Evolutionary conservation across 495 filamentous ascomycete species (phyloP), one percentile per base, ranked within the genome.

Genomic region (Haplographium delicatum): DNA sequence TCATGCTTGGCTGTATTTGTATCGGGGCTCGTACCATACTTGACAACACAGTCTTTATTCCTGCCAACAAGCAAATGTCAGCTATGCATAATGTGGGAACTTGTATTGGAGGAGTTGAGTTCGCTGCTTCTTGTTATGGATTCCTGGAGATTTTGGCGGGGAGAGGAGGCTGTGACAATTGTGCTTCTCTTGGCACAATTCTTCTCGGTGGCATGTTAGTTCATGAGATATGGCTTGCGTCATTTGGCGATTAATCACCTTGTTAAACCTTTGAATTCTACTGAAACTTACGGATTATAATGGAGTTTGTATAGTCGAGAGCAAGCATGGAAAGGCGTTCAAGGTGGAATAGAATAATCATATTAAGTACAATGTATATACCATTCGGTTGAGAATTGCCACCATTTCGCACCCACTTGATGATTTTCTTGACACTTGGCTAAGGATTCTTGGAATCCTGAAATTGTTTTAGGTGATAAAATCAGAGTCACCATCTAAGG

Each of bases 211-310:
- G 20, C 10, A 54, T 55, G 47, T 11, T 51, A 16, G 34, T 54
- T 0, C 41, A 54, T 39, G 41, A 54, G 37, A 22, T 59, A 4
- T 54, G 45, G 51, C 42, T 35, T 54, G 50, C 50, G 33, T 45
- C 31, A 26, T 53, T 57, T 27, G 49, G 39, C 9, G 16, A 39
- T 19, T 39, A n/a, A 35, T 15, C 11, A n/a, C n/a, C n/a, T n/a
- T n/a, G n/a, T n/a, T n/a, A n/a, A n/a, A n/a, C n/a, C n/a, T n/a
- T n/a, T n/a, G n/a, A n/a, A n/a, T n/a, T n/a, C n/a, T n/a, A n/a
- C n/a, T n/a, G n/a, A n/a, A n/a, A n/a, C n/a, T n/a, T n/a, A n/a
- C n/a, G n/a, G n/a, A n/a, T n/a, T n/a, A n/a, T n/a, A n/a, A n/a
- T n/a, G n/a, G n/a, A n/a, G n/a, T n/a, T n/a, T n/a, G n/a, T n/a